Conservation (phyloP, 306 rosid genomes). For the Datisca glomerata region DNA sequence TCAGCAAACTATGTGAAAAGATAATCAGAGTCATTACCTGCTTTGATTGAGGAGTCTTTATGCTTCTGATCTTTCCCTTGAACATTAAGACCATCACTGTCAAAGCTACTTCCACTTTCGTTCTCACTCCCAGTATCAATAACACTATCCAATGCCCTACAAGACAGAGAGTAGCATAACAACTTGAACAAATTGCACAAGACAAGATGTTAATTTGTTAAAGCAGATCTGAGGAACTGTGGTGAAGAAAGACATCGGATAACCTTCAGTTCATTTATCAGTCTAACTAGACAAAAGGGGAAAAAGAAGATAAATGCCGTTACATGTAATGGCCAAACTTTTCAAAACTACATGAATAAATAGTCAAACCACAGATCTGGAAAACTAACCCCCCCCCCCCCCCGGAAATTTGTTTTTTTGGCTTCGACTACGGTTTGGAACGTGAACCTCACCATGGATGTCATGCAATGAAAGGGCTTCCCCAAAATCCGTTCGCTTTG, state of each 20-base stretch:
- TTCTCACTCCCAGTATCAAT: constrained; percentile 57
- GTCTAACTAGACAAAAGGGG: not conserved
- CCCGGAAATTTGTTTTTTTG: too few species aligned
- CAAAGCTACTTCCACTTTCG: constrained; percentile 31
- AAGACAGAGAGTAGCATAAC: constrained; percentile 6
- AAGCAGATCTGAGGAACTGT: too few species aligned
- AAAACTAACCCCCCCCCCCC: too few species aligned
- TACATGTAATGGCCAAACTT: not conserved
- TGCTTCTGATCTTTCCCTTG: constrained; percentile 30
- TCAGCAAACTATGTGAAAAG: too few species aligned
- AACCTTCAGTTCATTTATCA: not conserved
- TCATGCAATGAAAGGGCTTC: too few species aligned
- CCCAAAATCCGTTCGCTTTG: too few species aligned
- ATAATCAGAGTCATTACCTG: constrained; percentile 26
- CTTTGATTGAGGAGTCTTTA: constrained; percentile 22
- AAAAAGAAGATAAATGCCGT: not conserved
- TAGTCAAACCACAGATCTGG: too few species aligned
- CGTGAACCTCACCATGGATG: too few species aligned
- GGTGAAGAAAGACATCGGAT: too few species aligned
- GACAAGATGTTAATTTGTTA: not conserved
- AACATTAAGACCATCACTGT: constrained; percentile 25
- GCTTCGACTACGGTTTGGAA: too few species aligned
- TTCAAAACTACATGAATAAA: too few species aligned
- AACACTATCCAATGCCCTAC: constrained; percentile 44
- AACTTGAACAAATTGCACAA: not conserved